These are phyloP conservation scores for Sugiyamaella boreocaroliniensis DNA, from an alignment of 805 yeast genomes.

Conservation along the genomic window DNA sequence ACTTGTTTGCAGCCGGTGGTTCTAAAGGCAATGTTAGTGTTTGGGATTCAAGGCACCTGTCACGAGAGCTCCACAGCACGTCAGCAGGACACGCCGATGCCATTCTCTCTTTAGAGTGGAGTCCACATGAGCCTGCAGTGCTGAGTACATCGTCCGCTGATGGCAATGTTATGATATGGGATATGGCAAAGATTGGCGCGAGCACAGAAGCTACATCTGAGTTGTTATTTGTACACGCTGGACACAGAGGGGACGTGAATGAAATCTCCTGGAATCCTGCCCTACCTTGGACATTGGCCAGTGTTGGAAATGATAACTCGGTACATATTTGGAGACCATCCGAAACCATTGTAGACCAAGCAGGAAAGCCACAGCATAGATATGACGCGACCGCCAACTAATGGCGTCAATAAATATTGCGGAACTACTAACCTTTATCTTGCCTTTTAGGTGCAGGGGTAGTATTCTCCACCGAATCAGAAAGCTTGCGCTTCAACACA, in stretches of 20 bases:
- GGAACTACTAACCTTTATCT: neutral
- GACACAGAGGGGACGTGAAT: constrained; percentile 81
- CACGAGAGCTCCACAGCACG: constrained; percentile 23
- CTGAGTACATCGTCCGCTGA: constrained; percentile 62
- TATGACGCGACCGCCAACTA: too few relatives aligned
- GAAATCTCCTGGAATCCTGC: constrained; percentile 79
- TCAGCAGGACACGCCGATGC: constrained; percentile 43
- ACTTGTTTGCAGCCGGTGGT: constrained; percentile 63
- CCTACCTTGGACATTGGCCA: constrained; percentile 62
- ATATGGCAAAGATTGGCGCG: constrained; percentile 32
- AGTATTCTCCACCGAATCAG: neutral
- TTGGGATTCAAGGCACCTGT: constrained; percentile 58
- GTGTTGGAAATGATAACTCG: constrained; percentile 79
- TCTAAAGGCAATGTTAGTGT: constrained; percentile 47
- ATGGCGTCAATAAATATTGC: neutral
- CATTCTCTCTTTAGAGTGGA: constrained; percentile 69
- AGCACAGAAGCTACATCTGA: constrained; percentile 21
- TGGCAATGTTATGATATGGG: constrained; percentile 56
- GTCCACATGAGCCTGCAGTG: constrained; percentile 46
- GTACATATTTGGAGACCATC: constrained; percentile 82
- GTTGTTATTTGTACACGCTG: constrained; percentile 65
- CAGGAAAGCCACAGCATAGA: too few relatives aligned
- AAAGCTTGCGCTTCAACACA: neutral
- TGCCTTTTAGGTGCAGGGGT: constrained; percentile 3
- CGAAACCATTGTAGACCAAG: constrained; percentile 28